A percentile compares a stretch with the other conserved stretches of the same genome.
phyloP scores from a whole-genome alignment of 208 protist species.

The Acanthamoeba divionensis region DNA sequence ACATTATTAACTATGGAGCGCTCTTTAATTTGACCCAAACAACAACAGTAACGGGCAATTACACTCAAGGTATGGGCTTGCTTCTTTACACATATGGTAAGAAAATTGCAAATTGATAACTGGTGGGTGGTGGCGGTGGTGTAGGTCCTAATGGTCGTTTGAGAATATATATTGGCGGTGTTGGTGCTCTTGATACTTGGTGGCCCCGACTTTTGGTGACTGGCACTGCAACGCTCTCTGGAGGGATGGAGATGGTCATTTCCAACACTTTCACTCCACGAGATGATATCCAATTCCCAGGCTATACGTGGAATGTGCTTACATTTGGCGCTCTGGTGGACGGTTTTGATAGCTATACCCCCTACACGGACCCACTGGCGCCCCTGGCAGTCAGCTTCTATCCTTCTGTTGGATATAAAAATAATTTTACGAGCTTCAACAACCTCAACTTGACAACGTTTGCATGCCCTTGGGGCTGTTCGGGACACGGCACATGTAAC shows the following conservation, averaged over 20 bases:
- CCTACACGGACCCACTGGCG: not conserved
- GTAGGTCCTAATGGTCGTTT: too few relatives aligned
- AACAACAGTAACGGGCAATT: not conserved
- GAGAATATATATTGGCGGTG: not conserved
- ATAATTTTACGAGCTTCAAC: too few relatives aligned
- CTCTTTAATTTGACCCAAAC: not conserved
- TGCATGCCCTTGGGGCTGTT: constrained; percentile 21
- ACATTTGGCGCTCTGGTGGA: not conserved
- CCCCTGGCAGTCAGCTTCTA: not conserved
- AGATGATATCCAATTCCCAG: too few relatives aligned
- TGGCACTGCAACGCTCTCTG: not conserved
- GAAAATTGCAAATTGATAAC: too few relatives aligned
- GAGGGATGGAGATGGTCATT: not conserved
- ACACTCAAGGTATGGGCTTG: too few relatives aligned
- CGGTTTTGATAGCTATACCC: not conserved
- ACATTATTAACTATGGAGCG: too few relatives aligned
- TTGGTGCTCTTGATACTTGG: not conserved
- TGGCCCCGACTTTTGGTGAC: not conserved
- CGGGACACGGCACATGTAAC: not conserved
- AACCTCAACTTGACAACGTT: not conserved
- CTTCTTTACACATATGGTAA: too few relatives aligned
- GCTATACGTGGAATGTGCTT: not conserved
- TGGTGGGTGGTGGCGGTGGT: too few relatives aligned
- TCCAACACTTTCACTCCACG: not conserved
- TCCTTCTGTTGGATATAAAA: too few relatives aligned